Percentiles rank a stretch among this genome's conserved stretches.
These are phyloP conservation scores for Ascochyta fabae DNA, from an alignment of 2,329 filamentous ascomycete species.

Conservation along the genomic window DNA sequence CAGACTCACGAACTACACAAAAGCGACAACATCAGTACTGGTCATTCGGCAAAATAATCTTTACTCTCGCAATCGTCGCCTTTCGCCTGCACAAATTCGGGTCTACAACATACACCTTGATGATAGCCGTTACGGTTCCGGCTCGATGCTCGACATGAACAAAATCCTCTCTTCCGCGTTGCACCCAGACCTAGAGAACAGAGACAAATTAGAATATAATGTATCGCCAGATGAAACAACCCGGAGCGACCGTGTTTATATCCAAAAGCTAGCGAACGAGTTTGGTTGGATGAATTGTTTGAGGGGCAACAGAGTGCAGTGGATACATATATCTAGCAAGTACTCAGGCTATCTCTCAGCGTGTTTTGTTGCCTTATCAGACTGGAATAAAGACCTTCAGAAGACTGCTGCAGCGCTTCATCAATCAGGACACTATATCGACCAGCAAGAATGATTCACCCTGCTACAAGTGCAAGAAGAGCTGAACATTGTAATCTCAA, in stretches of 20 bases:
- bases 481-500: constrained; percentile 54
- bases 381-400: constrained; percentile 35
- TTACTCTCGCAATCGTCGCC: constrained; percentile 48
- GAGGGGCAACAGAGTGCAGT: constrained; percentile 46
- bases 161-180: constrained; percentile 46
- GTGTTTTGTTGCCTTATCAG: constrained; percentile 40
- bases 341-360: constrained; percentile 49
- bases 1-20: constrained; percentile 22
- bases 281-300: constrained; percentile 54
- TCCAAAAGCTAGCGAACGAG: constrained; percentile 45
- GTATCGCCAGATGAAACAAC: constrained; percentile 31
- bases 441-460: constrained; percentile 52
- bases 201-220: constrained; percentile 29
- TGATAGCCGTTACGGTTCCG: constrained; percentile 36
- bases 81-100: constrained; percentile 50
- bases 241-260: constrained; percentile 45
- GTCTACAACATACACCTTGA: constrained; percentile 51
- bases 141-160: constrained; percentile 49
- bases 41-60: constrained; percentile 47
- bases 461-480: constrained; percentile 54
- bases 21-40: constrained; percentile 24
- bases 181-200: constrained; percentile 38
- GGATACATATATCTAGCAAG: constrained; percentile 54
- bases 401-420: constrained; percentile 30
- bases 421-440: constrained; percentile 47